These are phyloP conservation scores for Pleurotus tuoliensis DNA, from an alignment of 768 basidiomycete species.

Conservation along the genomic window DNA sequence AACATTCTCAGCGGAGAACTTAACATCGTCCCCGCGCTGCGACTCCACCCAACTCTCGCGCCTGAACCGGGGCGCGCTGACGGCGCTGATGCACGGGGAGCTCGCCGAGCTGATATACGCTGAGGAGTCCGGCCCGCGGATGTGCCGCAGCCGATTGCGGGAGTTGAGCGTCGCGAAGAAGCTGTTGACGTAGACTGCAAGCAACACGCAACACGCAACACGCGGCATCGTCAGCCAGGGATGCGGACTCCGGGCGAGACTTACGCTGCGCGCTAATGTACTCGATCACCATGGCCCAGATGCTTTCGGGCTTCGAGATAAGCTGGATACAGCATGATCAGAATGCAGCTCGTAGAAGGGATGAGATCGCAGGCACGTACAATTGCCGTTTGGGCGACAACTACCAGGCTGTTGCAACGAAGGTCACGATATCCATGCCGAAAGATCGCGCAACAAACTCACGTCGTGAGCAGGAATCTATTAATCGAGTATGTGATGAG, in stretches of 20 bases:
- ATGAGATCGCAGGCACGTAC: neutral
- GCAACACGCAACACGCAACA: neutral
- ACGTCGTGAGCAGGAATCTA: neutral
- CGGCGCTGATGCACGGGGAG: neutral
- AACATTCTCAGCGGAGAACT: neutral
- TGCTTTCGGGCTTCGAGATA: neutral
- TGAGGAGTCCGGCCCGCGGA: neutral
- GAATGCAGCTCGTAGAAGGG: too few relatives aligned
- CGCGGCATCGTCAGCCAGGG: neutral
- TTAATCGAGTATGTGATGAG: neutral
- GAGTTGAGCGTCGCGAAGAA: conserved; percentile 1
- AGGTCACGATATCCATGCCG: neutral
- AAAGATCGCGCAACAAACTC: neutral
- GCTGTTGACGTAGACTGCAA: conserved; percentile 1
- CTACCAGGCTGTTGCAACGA: neutral
- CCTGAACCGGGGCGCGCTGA: neutral
- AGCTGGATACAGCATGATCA: neutral
- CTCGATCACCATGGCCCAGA: conserved; percentile 1
- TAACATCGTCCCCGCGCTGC: neutral
- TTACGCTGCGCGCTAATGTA: neutral
- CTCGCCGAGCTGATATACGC: neutral
- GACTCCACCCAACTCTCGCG: too few relatives aligned
- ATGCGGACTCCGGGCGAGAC: neutral
- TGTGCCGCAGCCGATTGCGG: neutral
- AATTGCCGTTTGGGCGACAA: neutral